Base-by-base conservation (phyloP, 108 stramenopile genomes). In the Skeletonema menzelii region DNA sequence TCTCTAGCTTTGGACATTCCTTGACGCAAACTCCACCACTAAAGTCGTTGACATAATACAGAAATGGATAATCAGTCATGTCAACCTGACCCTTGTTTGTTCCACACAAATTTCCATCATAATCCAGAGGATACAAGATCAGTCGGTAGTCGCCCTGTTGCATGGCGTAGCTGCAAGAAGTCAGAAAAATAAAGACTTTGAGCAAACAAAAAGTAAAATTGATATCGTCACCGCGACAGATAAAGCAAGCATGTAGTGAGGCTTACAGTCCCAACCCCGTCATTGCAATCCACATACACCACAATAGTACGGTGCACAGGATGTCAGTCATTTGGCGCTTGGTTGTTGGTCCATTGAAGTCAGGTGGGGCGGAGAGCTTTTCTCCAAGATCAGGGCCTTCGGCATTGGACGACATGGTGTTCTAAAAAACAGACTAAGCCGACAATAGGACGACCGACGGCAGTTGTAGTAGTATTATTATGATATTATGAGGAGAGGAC, bases 31-130 rank as follows among this genome's bases (percentile, higher is more conserved):
- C 90, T 8, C 92, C 92, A n/a, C 88, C 88, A 26, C 57, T 53
- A 47, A 72, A 80, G 64, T 69, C 76, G 49, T 94, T 94, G 38
- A 91, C 78, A 59, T 89, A 90, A 57, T 77, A 79, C 58, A 94
- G 67, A 57, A 82, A 85, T 6, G 90, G 87, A 85, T 84, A 94
- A 24, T 87, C 85, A 8, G 82, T 82, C 82, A 85, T 85, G 59
- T 83, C 75, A 17, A 59, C 65, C 10, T 60, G 68, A 15, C 79
- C 77, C 58, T 74, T 76, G 47, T 86, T 72, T 3, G 85, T 85
- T 26, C 93, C 93, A 68, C 93, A 94, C n/a, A 91, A 55, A 59
- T 91, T 91, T 7, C 88, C 93, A 42, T 77, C 83, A 65, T 90
- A 90, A 58, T 94, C 93, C 57, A 91, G 44, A 6, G 90, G 88